Percentiles rank a stretch among this genome's conserved stretches.
Evolutionary conservation across 768 basidiomycete species (phyloP).

Genomic region (Imleria badia): DNA sequence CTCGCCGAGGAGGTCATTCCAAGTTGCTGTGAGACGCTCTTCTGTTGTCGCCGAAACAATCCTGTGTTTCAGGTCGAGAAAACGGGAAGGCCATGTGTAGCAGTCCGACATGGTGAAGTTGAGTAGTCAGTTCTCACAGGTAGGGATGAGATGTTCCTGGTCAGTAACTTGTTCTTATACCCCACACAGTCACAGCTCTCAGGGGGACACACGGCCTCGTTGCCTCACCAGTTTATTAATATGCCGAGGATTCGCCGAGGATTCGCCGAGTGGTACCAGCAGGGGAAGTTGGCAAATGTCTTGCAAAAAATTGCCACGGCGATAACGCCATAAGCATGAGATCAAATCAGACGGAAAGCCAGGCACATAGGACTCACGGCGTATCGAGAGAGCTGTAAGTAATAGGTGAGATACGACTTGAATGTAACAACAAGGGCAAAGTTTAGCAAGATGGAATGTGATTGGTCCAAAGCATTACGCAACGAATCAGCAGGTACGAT

Average conservation of each 20-base stretch:
- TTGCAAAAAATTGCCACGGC: not conserved
- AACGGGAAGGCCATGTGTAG: conserved; percentile 37
- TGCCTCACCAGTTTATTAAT: not conserved
- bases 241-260: conserved; percentile 12
- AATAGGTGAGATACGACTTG: not conserved
- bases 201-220: too few species aligned
- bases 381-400: too few species aligned
- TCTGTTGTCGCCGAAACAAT: conserved; percentile 52
- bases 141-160: not conserved
- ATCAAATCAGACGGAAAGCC: not conserved
- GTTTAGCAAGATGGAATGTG: not conserved
- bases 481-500: conserved; percentile 18
- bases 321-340: too few species aligned
- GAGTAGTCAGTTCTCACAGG: not conserved
- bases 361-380: not conserved
- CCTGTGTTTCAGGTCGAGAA: conserved; percentile 55
- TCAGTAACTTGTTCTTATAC: conserved; percentile 15
- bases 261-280: not conserved
- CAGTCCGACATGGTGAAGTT: conserved; percentile 12
- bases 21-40: conserved; percentile 49
- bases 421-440: too few species aligned
- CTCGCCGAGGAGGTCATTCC: conserved; percentile 56
- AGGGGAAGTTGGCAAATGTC: not conserved
- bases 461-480: conserved; percentile 22
- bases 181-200: not conserved